phyloP scores from a whole-genome alignment of 192 early-diverging fungal species.

The Ambispora gerdemannii region DNA sequence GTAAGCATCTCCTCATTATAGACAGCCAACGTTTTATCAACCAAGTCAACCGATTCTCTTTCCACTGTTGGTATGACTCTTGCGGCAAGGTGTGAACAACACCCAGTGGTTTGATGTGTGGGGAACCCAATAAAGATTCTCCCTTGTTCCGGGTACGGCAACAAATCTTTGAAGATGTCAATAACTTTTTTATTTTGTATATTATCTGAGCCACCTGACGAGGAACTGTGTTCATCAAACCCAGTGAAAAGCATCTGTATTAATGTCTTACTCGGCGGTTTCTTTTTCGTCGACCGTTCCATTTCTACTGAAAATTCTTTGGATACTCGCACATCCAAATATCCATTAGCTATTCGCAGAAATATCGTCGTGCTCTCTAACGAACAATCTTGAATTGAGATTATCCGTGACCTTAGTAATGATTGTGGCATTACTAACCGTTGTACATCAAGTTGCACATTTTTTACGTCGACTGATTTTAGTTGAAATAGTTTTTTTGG shows the following conservation, averaged over 20 bases:
- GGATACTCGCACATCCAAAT: slow-evolving; percentile 53
- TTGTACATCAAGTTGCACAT: slow-evolving; percentile 55
- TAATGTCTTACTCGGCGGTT: slow-evolving; percentile 65
- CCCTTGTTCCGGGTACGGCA: slow-evolving; percentile 76
- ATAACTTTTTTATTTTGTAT: slow-evolving; percentile 24
- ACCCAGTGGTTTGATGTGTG: slow-evolving; percentile 89
- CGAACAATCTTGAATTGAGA: background rate
- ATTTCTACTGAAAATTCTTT: slow-evolving; percentile 63
- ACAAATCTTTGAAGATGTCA: slow-evolving; percentile 67
- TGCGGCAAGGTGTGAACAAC: slow-evolving; percentile 70
- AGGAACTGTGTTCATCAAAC: slow-evolving; percentile 74
- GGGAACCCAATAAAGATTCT: slow-evolving; percentile 87
- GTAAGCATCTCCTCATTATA: slow-evolving; percentile 84
- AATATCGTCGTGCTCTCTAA: slow-evolving; percentile 57
- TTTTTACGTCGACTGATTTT: slow-evolving; percentile 53
- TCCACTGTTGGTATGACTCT: slow-evolving; percentile 88
- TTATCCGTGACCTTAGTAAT: slow-evolving; percentile 25
- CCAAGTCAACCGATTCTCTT: slow-evolving; percentile 86
- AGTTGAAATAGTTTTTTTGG: slow-evolving; percentile 73
- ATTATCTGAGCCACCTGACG: slow-evolving; percentile 44
- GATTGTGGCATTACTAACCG: slow-evolving; percentile 37
- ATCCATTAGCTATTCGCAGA: slow-evolving; percentile 64
- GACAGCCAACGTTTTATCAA: slow-evolving; percentile 67
- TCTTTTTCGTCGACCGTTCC: slow-evolving; percentile 86
- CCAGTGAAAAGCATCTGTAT: slow-evolving; percentile 72